phyloP scores from a whole-genome alignment of 176 grass and related monocot species.

The Olyra latifolia region DNA sequence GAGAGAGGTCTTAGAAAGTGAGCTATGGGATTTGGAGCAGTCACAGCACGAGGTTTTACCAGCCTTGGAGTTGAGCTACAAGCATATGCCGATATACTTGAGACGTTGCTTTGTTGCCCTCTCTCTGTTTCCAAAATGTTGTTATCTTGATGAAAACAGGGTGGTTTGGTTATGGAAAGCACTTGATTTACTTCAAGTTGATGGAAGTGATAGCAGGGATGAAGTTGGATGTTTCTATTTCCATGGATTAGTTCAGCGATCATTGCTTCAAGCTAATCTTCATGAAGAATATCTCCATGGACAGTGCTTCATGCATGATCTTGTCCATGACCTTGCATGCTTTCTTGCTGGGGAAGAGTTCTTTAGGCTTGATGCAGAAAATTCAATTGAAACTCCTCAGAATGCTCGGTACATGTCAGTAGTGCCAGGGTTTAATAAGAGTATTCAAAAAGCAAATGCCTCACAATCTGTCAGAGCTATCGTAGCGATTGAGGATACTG shows the following conservation, averaged over 20 bases:
- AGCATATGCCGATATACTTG: neutral
- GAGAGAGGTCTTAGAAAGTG: conserved; percentile 34
- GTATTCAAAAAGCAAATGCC: neutral
- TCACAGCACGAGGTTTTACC: conserved; percentile 13
- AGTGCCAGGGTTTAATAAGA: neutral
- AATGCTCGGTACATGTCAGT: conserved; percentile 1
- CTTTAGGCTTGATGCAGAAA: neutral
- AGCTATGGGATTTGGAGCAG: conserved; percentile 34
- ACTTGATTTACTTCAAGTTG: conserved; percentile 16
- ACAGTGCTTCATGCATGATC: neutral
- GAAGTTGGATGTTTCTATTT: conserved; percentile 26
- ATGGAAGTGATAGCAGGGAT: neutral
- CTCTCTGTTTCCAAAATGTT: conserved; percentile 32
- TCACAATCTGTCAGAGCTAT: neutral
- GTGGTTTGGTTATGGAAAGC: conserved; percentile 32
- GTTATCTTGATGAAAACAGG: neutral
- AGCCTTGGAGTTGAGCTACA: conserved; percentile 41
- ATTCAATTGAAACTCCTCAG: neutral
- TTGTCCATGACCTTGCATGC: conserved; percentile 19
- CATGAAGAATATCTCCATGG: neutral
- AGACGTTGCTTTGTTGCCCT: conserved; percentile 31
- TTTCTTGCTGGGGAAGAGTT: conserved; percentile 15
- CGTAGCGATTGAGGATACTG: neutral
- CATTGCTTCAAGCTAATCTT: neutral
- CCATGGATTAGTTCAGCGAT: conserved; percentile 22